These are phyloP conservation scores for Dendrobium huoshanense DNA, from an alignment of 106 monocot species.

Conservation along the genomic window DNA sequence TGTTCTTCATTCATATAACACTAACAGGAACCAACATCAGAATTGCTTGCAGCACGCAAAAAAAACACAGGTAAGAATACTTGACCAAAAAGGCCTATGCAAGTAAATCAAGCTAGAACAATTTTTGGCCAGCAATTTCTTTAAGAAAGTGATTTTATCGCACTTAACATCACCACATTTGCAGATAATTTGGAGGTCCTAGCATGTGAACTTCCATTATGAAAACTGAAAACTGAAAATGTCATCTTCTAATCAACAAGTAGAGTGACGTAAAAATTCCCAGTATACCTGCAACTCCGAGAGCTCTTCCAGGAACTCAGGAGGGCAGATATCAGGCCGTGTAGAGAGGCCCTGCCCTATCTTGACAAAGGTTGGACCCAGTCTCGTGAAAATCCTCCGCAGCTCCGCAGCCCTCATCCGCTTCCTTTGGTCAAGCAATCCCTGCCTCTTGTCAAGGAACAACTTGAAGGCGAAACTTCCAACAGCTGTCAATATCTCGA, in stretches of 20 bases:
- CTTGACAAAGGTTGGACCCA: conserved; percentile 96
- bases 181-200: not conserved
- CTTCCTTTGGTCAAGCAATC: conserved; percentile 39
- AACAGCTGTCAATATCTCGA: conserved; percentile 58
- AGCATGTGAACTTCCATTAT: not conserved
- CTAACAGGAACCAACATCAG: no score
- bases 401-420: conserved; percentile 65
- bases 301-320: conserved; percentile 90
- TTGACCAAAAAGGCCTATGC: no score
- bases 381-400: conserved; percentile 45
- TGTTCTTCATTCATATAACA: no score
- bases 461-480: conserved; percentile 59
- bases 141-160: no score
- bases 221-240: not conserved
- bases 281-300: conserved; percentile 72
- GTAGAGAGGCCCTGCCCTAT: conserved; percentile 98
- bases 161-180: not conserved
- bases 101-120: no score
- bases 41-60: no score
- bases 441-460: conserved; percentile 51
- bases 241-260: not conserved
- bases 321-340: conserved; percentile 95
- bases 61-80: no score
- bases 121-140: no score
- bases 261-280: not conserved